Percentiles rank a stretch among this genome's conserved stretches.
Conservation (phyloP, 768 basidiomycete species). For the Boletus reticulatus region DNA sequence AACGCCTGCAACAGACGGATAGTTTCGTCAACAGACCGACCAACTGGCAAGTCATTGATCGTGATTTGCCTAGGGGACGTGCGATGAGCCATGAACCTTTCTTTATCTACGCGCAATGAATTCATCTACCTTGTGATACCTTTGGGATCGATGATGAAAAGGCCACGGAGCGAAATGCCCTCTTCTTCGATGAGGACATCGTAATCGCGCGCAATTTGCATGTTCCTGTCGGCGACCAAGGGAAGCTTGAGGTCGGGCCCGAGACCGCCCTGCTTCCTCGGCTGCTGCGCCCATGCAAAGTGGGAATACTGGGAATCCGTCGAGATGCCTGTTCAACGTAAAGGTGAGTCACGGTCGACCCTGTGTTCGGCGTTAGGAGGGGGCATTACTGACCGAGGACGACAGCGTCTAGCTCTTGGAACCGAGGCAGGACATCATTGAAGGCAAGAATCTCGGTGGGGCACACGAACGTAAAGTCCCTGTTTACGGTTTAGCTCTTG, state of each 20-base stretch:
- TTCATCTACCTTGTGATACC: conserved; percentile 57
- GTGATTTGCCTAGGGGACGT: conserved; percentile 65
- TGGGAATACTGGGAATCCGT: conserved; percentile 91
- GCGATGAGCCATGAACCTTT: background rate
- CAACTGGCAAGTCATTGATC: conserved; percentile 90
- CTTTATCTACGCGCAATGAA: too few relatives aligned
- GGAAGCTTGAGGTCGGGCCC: conserved; percentile 87
- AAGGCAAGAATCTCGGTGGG: conserved; percentile 97
- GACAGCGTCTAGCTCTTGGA: conserved; percentile 68
- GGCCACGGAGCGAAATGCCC: conserved; percentile 83
- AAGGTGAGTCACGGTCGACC: background rate
- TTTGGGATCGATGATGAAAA: conserved; percentile 86
- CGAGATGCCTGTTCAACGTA: conserved; percentile 54
- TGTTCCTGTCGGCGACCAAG: conserved; percentile 75
- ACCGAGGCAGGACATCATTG: conserved; percentile 79
- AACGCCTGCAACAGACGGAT: conserved; percentile 89
- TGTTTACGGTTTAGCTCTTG: conserved; percentile 21
- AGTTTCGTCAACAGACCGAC: conserved; percentile 94
- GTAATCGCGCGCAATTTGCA: conserved; percentile 81
- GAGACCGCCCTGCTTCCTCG: conserved; percentile 84
- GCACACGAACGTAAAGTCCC: conserved; percentile 88
- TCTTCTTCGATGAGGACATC: conserved; percentile 87
- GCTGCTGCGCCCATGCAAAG: conserved; percentile 80
- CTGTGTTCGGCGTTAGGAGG: background rate
- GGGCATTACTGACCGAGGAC: conserved; percentile 60